A percentile compares a stretch with the other conserved stretches of the same genome.
These are phyloP conservation scores for Royoungia palumana DNA, from an alignment of 768 basidiomycete genomes.

Conservation along the genomic window DNA sequence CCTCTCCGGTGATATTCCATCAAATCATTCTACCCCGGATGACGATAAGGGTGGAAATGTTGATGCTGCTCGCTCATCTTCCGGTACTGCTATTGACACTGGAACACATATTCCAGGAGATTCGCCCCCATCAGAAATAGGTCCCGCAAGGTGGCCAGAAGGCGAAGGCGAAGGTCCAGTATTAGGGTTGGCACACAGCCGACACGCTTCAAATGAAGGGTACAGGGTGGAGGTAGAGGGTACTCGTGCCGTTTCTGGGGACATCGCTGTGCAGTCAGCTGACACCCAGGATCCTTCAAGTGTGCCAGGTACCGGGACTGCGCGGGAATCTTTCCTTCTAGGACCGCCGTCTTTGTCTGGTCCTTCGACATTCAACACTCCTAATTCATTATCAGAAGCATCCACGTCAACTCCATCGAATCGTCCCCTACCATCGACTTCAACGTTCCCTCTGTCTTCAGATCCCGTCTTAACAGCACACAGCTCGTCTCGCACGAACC, in stretches of 20 bases:
- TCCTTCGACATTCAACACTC: slow-evolving; percentile 5
- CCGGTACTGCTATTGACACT: slow-evolving; percentile 1
- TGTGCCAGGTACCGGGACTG: slow-evolving; percentile 9
- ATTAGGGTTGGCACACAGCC: slow-evolving; percentile 22
- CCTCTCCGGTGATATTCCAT: not conserved
- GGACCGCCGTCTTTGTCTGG: slow-evolving; percentile 13
- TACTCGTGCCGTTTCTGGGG: slow-evolving; percentile 17
- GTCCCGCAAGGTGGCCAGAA: slow-evolving; percentile 3
- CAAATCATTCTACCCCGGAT: not conserved
- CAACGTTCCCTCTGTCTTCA: slow-evolving; percentile 1
- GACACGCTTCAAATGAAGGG: slow-evolving; percentile 11
- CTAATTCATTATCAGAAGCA: slow-evolving; percentile 6
- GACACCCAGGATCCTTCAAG: slow-evolving; percentile 23
- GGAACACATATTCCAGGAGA: slow-evolving; percentile 1
- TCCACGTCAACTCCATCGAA: not conserved
- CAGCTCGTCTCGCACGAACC: slow-evolving; percentile 2
- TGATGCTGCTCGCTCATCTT: not conserved
- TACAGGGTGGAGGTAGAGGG: slow-evolving; percentile 21
- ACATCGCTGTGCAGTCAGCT: slow-evolving; percentile 23
- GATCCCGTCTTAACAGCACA: not conserved
- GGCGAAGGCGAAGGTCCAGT: slow-evolving; percentile 10
- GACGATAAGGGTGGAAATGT: slow-evolving; percentile 1
- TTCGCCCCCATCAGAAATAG: not conserved
- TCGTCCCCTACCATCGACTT: slow-evolving; percentile 3
- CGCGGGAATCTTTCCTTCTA: slow-evolving; percentile 9